Evolutionary conservation across 2,329 filamentous ascomycete genomes (phyloP).

Genomic region (Claviceps monticola): DNA sequence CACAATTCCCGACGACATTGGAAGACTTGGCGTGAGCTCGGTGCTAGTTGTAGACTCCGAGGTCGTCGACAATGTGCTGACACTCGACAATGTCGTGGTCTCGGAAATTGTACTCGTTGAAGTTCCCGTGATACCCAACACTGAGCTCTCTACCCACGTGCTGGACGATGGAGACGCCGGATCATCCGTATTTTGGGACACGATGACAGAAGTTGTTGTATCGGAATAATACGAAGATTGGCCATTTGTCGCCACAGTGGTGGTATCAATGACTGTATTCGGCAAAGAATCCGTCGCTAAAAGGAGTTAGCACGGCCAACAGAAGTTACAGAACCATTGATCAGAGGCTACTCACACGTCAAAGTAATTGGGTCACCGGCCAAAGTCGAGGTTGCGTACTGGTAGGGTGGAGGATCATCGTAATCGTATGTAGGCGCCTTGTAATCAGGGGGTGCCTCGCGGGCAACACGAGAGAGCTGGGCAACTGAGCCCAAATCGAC

Average conservation of each 20-base stretch:
- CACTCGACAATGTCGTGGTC: not conserved
- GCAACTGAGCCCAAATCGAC: not conserved
- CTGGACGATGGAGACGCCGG: not conserved
- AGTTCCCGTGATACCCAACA: slow-evolving; percentile 4
- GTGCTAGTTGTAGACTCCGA: not conserved
- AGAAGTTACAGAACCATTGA: not conserved
- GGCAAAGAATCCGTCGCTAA: not conserved
- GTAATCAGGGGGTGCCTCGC: slow-evolving; percentile 6
- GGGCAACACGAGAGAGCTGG: not conserved
- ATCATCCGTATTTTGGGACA: not conserved
- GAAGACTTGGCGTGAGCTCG: not conserved
- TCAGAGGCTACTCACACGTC: slow-evolving; percentile 6
- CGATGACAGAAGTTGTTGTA: not conserved
- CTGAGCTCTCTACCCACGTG: slow-evolving; percentile 3
- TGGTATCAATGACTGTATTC: not conserved
- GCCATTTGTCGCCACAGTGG: not conserved
- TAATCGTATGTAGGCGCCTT: slow-evolving; percentile 9
- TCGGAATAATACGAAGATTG: not conserved
- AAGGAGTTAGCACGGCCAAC: not conserved
- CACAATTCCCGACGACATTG: not conserved
- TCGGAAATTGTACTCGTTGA: not conserved
- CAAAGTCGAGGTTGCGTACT: slow-evolving; percentile 7
- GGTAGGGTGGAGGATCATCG: slow-evolving; percentile 10
- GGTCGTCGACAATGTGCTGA: not conserved
- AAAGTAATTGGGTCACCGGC: not conserved